Base-by-base conservation (phyloP, 2,329 filamentous ascomycete genomes). In the Talaromyces sp. region DNA sequence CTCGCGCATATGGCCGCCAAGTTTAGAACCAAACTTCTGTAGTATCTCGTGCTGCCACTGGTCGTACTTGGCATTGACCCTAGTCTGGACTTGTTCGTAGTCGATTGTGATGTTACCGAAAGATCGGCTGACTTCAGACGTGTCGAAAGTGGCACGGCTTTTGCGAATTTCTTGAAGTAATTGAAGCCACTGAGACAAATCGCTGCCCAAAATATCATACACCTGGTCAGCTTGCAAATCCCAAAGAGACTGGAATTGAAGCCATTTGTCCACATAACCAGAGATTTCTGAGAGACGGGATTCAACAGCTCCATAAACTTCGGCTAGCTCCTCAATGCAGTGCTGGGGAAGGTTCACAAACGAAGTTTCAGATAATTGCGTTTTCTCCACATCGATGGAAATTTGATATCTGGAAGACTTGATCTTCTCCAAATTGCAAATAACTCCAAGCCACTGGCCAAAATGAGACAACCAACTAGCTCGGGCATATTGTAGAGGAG, bases 31-130 rank as follows among this genome's bases (percentile, higher is more conserved):
- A 78, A 99, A 99, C 76, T 97, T 97, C 71, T 91, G 87, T 43
- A 98, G 84, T 64, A 99, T 96, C 70, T 99, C 95, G 72, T 97
- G 92, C 77, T 99, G 95, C 95, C 96, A 99, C 77, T 98, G 94
- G 75, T 99, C 96, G 75, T 99, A 99, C 77, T 98, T 99, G 72
- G 93, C 92, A 73, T 98, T 99, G 77, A 99, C 95, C 79, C 97
- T 97, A 65, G 94, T 92, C 78, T 99, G 96, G 0, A 99, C 95
- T 78, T 99, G 96, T 72, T 98, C 95, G 74, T 99, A 99, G 76
- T 99, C 94, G 73, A 99, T 93, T 3, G 91, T 92, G 63, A 98
- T 88, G 77, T 96, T 94, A 4, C 95, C 95, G 75, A 99, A 99
- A 1, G 90, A 91, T 45, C 91, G 90, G 77, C 90, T 95, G 69